These are phyloP conservation scores for Phytophthora constricta DNA, from an alignment of 352 stramenopile species.

Conservation along the genomic window DNA sequence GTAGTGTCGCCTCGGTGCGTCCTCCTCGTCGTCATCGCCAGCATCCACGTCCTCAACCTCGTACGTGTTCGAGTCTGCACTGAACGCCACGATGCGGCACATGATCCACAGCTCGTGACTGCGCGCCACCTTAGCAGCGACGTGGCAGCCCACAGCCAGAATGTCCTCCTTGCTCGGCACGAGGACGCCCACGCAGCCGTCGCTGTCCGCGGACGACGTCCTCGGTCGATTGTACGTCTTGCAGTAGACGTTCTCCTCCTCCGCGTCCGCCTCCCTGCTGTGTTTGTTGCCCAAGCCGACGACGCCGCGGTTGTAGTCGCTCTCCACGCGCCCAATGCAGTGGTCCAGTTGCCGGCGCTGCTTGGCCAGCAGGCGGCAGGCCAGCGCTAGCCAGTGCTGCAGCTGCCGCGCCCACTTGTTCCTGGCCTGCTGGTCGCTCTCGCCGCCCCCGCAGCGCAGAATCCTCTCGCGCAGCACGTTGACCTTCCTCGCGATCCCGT, in stretches of 20 bases:
- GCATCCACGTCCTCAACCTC: conserved; percentile 95
- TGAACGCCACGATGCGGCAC: conserved; percentile 90
- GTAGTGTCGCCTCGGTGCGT: conserved; percentile 57
- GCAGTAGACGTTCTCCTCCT: conserved; percentile 42
- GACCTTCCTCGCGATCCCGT: conserved; percentile 65
- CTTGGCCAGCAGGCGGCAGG: conserved; percentile 59
- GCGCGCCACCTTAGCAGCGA: conserved; percentile 77
- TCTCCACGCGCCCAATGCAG: conserved; percentile 64
- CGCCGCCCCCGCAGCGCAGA: conserved; percentile 27
- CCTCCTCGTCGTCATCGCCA: conserved; percentile 85
- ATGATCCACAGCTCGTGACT: conserved; percentile 93
- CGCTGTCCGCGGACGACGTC: conserved; percentile 20
- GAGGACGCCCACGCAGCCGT: conserved; percentile 23
- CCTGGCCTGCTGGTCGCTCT: conserved; percentile 36
- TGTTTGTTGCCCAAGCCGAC: conserved; percentile 36
- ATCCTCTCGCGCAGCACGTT: conserved; percentile 70
- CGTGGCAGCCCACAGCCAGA: conserved; percentile 56
- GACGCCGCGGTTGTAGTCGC: conserved; percentile 49
- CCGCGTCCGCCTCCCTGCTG: conserved; percentile 27
- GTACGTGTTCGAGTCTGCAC: conserved; percentile 91
- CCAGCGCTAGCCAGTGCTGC: conserved; percentile 67
- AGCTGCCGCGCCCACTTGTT: conserved; percentile 62
- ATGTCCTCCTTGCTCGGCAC: conserved; percentile 45
- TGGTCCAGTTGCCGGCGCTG: conserved; percentile 60
- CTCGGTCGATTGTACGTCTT: conserved; percentile 40